Conservation (phyloP, 139 green algal species). For the Chlorella sp. region DNA sequence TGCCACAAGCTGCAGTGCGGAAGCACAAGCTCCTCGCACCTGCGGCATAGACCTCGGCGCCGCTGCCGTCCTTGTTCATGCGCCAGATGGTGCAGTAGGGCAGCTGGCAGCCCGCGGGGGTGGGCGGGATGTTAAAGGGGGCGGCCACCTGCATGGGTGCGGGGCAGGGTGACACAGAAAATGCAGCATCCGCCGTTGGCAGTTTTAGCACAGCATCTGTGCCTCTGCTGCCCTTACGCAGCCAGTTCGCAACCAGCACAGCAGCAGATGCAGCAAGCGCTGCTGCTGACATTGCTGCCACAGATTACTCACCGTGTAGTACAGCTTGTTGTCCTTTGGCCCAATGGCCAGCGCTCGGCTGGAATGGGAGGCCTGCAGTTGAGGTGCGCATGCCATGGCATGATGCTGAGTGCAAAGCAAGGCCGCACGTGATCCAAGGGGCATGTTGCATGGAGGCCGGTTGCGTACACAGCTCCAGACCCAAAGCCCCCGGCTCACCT, state of each 20-base stretch:
- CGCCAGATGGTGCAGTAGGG: conserved; percentile 36
- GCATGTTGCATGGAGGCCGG: no score
- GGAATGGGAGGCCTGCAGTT: not conserved
- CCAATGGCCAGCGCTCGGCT: conserved; percentile 14
- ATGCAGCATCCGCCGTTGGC: not conserved
- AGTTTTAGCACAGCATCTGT: no score
- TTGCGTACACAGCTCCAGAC: no score
- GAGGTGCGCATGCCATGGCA: no score
- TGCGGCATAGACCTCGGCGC: conserved; percentile 2
- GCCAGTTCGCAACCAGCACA: no score
- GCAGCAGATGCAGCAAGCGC: not conserved
- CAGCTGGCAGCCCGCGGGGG: conserved; percentile 1
- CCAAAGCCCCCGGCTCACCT: no score
- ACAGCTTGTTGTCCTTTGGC: conserved; percentile 10
- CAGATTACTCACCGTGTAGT: not conserved
- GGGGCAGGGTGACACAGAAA: not conserved
- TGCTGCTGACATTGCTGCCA: not conserved
- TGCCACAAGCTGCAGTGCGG: no score
- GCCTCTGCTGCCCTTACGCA: no score
- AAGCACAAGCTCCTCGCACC: not conserved
- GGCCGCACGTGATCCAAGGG: not conserved
- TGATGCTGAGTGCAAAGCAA: not conserved
- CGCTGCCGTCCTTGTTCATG: conserved; percentile 31
- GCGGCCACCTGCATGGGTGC: not conserved
- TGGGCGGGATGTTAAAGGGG: not conserved